A percentile compares a stretch with the other conserved stretches of the same genome.
Evolutionary conservation across 768 basidiomycete genomes (phyloP).

Genomic region (Tylopilus subfusipes): DNA sequence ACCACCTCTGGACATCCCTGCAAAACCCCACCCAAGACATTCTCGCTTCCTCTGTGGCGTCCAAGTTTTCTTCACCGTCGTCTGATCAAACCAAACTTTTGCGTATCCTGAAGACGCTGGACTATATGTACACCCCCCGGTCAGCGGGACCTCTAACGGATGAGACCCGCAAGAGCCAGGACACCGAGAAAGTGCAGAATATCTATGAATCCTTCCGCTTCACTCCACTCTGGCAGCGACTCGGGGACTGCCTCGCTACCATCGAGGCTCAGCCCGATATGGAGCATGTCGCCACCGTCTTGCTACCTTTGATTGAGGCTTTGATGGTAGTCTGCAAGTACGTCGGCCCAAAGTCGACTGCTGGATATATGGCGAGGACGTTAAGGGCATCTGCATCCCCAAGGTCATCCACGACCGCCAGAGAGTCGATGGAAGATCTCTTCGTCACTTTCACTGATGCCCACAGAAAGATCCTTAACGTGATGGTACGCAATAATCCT

Average conservation of each 20-base stretch:
- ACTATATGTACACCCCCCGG: slow-evolving; percentile 86
- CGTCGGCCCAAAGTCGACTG: slow-evolving; percentile 63
- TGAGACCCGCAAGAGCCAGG: slow-evolving; percentile 42
- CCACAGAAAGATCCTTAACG: slow-evolving; percentile 90
- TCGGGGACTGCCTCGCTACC: slow-evolving; percentile 84
- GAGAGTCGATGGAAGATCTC: slow-evolving; percentile 82
- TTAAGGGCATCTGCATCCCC: slow-evolving; percentile 69
- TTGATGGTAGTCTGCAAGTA: slow-evolving; percentile 99
- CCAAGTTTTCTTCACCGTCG: slow-evolving; percentile 91
- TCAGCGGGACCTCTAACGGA: slow-evolving; percentile 38
- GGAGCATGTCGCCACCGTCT: slow-evolving; percentile 86
- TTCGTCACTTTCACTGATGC: slow-evolving; percentile 92
- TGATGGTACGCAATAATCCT: slow-evolving; percentile 98
- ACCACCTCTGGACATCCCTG: slow-evolving; percentile 66
- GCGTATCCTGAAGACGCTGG: slow-evolving; percentile 93
- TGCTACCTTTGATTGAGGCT: slow-evolving; percentile 92
- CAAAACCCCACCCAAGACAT: slow-evolving; percentile 52
- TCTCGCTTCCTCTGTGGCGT: slow-evolving; percentile 65
- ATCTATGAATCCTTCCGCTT: slow-evolving; percentile 94
- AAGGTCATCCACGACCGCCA: slow-evolving; percentile 60
- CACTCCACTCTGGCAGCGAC: slow-evolving; percentile 79
- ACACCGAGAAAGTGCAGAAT: slow-evolving; percentile 76
- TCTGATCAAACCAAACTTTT: slow-evolving; percentile 96
- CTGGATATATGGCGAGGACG: slow-evolving; percentile 43
- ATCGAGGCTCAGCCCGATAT: slow-evolving; percentile 78